Evolutionary conservation across 345 rosid species (phyloP).

Genomic region (Gossypioides kirkii): DNA sequence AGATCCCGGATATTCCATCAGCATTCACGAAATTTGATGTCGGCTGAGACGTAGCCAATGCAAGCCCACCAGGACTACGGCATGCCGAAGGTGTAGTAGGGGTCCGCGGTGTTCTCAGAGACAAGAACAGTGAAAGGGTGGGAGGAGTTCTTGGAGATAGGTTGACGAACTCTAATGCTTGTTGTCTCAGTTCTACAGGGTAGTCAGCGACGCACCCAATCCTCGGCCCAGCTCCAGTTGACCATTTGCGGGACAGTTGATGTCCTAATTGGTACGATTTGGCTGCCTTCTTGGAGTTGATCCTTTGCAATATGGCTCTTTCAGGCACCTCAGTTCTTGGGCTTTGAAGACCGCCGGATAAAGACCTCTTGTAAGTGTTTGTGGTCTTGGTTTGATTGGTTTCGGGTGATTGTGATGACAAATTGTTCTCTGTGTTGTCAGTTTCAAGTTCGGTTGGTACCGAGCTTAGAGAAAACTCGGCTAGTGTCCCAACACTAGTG

Average conservation of each 20-base stretch:
- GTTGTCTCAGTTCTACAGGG: slow-evolving; percentile 64
- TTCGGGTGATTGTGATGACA: slow-evolving; percentile 25
- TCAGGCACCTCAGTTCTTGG: slow-evolving; percentile 62
- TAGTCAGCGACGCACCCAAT: slow-evolving; percentile 90
- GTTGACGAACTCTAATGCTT: slow-evolving; percentile 73
- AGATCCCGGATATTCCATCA: background rate
- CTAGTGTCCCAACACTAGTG: background rate
- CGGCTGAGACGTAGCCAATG: slow-evolving; percentile 18
- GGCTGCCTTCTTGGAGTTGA: slow-evolving; percentile 68
- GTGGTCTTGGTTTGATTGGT: slow-evolving; percentile 17
- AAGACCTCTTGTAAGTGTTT: slow-evolving; percentile 51
- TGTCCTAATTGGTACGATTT: slow-evolving; percentile 68
- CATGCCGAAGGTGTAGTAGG: slow-evolving; percentile 23
- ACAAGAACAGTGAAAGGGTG: slow-evolving; percentile 27
- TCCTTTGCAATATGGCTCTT: slow-evolving; percentile 52
- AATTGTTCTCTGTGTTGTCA: slow-evolving; percentile 21
- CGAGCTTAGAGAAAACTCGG: slow-evolving; percentile 8
- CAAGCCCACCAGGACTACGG: background rate
- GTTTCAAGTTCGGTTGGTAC: slow-evolving; percentile 23
- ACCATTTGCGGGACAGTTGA: slow-evolving; percentile 75
- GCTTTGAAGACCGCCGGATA: slow-evolving; percentile 77
- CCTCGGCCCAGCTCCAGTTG: slow-evolving; percentile 79
- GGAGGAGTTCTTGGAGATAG: slow-evolving; percentile 57
- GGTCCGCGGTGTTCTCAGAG: slow-evolving; percentile 7
- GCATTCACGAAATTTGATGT: background rate